Evolutionary conservation across 495 filamentous ascomycete genomes (phyloP).

Genomic region (Lepraria neglecta): DNA sequence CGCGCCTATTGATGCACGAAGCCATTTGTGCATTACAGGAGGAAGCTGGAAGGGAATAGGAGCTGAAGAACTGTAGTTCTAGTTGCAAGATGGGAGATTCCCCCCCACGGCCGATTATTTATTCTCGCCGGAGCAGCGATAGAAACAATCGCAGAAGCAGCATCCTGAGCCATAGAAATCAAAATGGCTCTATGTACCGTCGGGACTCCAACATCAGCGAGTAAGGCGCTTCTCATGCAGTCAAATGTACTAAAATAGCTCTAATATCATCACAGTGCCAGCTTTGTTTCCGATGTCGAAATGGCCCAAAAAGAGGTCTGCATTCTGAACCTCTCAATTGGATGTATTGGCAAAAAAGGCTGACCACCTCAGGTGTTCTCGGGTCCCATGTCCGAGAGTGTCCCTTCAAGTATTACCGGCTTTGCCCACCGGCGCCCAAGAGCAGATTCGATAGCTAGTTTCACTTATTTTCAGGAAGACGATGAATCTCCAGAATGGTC

Average conservation of each 20-base stretch:
- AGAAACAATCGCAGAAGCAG: conserved; percentile 8
- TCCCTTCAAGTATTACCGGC: conserved; percentile 81
- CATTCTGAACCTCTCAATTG: background rate
- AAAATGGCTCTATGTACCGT: conserved; percentile 32
- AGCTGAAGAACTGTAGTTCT: background rate
- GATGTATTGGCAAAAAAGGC: conserved; percentile 12
- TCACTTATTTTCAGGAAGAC: conserved; percentile 72
- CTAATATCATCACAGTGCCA: conserved; percentile 43
- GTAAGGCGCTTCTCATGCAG: conserved; percentile 32
- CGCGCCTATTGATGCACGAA: background rate
- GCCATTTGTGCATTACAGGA: background rate
- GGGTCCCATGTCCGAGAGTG: conserved; percentile 88
- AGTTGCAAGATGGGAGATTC: conserved; percentile 10
- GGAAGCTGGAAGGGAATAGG: background rate
- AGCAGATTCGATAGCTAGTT: conserved; percentile 79
- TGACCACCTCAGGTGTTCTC: conserved; percentile 65
- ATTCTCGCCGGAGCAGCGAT: conserved; percentile 16
- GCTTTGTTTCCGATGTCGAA: conserved; percentile 90
- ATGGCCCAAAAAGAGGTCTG: conserved; percentile 94
- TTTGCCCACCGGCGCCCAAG: conserved; percentile 74
- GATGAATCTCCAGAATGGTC: conserved; percentile 48
- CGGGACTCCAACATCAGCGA: conserved; percentile 73
- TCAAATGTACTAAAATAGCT: background rate
- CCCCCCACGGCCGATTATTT: background rate
- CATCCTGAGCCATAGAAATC: conserved; percentile 9